Conservation (phyloP, 495 filamentous ascomycete species). For the Penicillium paxilli region DNA sequence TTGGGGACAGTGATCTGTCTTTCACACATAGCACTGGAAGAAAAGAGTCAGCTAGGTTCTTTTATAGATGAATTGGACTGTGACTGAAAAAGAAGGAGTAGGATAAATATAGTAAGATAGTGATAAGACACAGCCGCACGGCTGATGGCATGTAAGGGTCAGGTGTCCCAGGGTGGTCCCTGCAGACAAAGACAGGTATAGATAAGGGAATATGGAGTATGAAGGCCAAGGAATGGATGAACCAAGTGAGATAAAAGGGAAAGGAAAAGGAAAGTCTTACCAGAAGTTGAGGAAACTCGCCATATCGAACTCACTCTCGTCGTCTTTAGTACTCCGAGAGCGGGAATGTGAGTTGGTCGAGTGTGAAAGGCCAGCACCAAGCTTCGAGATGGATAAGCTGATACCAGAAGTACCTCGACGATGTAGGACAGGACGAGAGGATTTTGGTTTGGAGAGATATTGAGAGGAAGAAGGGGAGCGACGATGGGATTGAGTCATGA, state of each 20-base stretch:
- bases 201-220: slow-evolving; percentile 23
- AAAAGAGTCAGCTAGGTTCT: slow-evolving; percentile 27
- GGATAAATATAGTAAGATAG: slow-evolving; percentile 1
- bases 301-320: slow-evolving; percentile 53
- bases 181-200: slow-evolving; percentile 21
- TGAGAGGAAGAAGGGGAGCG: slow-evolving; percentile 37
- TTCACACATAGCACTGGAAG: slow-evolving; percentile 60
- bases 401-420: slow-evolving; percentile 37
- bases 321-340: slow-evolving; percentile 25
- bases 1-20: slow-evolving; percentile 67
- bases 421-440: slow-evolving; percentile 34
- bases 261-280: slow-evolving; percentile 39
- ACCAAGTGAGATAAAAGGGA: slow-evolving; percentile 5
- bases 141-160: slow-evolving; percentile 27
- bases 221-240: slow-evolving; percentile 10
- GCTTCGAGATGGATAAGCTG: slow-evolving; percentile 38
- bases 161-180: slow-evolving; percentile 4
- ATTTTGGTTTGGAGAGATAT: slow-evolving; percentile 30
- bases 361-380: slow-evolving; percentile 34
- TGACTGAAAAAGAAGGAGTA: neutral
- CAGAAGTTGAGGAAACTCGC: slow-evolving; percentile 68
- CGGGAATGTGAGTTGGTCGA: slow-evolving; percentile 11
- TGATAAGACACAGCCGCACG: slow-evolving; percentile 10
- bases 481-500: slow-evolving; percentile 48
- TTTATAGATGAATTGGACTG: slow-evolving; percentile 9